Evolutionary conservation across 2,329 filamentous ascomycete species (phyloP).

Genomic region (Arthrocladium fulminans): DNA sequence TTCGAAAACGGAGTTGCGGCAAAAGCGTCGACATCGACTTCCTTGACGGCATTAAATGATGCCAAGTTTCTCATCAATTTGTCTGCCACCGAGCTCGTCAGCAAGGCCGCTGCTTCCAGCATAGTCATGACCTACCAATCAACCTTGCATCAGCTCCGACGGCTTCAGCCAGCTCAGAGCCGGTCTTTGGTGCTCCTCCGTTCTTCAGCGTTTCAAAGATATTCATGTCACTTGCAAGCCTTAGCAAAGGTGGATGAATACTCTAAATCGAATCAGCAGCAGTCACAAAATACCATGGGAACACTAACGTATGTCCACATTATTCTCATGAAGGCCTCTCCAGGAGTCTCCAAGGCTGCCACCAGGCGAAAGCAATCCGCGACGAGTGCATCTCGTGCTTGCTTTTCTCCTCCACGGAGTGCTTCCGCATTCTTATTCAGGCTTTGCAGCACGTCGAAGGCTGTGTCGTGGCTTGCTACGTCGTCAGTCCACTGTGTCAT

Average conservation of each 20-base stretch:
- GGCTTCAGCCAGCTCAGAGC: slow-evolving; percentile 5
- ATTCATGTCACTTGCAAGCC: slow-evolving; percentile 7
- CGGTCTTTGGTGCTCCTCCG: slow-evolving; percentile 7
- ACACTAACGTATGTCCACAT: slow-evolving; percentile 9
- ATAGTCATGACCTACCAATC: slow-evolving; percentile 4
- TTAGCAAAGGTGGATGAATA: slow-evolving; percentile 6
- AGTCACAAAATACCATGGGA: neutral
- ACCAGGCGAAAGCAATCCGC: slow-evolving; percentile 7
- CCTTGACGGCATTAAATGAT: slow-evolving; percentile 15
- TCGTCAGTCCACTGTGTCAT: neutral
- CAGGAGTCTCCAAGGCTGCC: slow-evolving; percentile 7
- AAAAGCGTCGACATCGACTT: slow-evolving; percentile 18
- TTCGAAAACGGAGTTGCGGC: slow-evolving; percentile 19
- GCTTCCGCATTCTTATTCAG: slow-evolving; percentile 8
- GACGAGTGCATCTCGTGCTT: slow-evolving; percentile 9
- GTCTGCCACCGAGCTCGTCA: slow-evolving; percentile 10
- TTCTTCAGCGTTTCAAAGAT: slow-evolving; percentile 5
- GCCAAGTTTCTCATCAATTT: slow-evolving; percentile 18
- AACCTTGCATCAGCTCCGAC: slow-evolving; percentile 7
- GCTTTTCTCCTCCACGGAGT: slow-evolving; percentile 5
- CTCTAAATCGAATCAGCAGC: slow-evolving; percentile 2
- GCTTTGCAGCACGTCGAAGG: neutral
- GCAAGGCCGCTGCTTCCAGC: neutral
- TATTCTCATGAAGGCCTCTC: slow-evolving; percentile 10
- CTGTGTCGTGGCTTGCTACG: neutral